Conservation (phyloP, 306 rosid genomes). For the Inga laurina region DNA sequence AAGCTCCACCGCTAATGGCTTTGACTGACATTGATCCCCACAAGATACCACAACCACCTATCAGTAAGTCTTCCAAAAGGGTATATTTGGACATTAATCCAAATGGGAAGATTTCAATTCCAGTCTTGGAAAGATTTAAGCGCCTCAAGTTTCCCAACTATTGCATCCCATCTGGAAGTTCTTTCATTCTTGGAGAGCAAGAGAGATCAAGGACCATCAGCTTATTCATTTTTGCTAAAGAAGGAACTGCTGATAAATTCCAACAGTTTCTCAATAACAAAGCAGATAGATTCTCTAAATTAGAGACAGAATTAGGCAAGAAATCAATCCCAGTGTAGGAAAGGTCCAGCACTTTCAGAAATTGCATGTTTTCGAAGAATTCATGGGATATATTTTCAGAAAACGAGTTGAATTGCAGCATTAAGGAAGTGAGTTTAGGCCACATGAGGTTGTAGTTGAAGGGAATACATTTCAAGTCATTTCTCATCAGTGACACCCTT, state of each 20-base stretch:
- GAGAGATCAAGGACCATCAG: not conserved
- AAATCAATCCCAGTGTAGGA: not conserved
- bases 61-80: not conserved
- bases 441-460: not conserved
- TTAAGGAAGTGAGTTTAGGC: not conserved
- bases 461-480: constrained; percentile 7
- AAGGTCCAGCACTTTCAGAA: not conserved
- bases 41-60: not conserved
- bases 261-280: constrained; percentile 1
- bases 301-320: not conserved
- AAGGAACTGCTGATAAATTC: not conserved
- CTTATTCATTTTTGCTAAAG: not conserved
- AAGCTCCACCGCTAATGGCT: not conserved
- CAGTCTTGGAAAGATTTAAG: not conserved
- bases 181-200: not conserved
- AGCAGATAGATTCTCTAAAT: not conserved
- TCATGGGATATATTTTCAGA: not conserved
- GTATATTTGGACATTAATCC: not conserved
- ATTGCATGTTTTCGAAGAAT: not conserved
- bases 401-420: not conserved
- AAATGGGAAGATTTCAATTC: constrained; percentile 6
- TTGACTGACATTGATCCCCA: constrained; percentile 1
- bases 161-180: constrained; percentile 6
- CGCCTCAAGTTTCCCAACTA: not conserved
- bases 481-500: not conserved